Evolutionary conservation across 202 grass and related monocot species (phyloP), one percentile per base, ranked within the genome.

Genomic region (Miscanthus sacchariflorus): DNA sequence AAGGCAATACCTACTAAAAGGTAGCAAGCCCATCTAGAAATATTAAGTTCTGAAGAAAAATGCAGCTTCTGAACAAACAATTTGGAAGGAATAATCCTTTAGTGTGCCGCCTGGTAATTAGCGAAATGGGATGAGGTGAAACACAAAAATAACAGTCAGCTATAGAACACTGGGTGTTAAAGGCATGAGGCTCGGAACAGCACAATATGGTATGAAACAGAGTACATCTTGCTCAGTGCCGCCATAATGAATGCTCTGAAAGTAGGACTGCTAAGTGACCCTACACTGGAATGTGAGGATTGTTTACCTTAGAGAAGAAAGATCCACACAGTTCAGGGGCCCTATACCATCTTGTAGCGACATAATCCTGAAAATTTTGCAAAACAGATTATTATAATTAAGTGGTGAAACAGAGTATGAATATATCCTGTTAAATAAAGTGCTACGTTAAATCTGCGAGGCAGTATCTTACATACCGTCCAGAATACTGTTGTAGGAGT

Each of bases 331-430:
- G 74, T 83, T 99, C 97, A 80, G 97, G 97, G 75, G 97, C 97
- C 81, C 97, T 95, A 76, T 99, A 99, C 97, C 97, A 99, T 87
- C 97, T 99, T 69, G 97, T 99, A 85, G 94, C 97, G 79, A 99
- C 97, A 87, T 99, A 99, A 89, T 99, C 97, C 97, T 99, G 90
- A 45, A 81, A 83, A 45, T 54, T 65, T 58, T 63, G 82, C 44
- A 44, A 81, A 66, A 88, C 50, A 74, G 28, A 73, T 59, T 30
- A 83, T 70, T 56, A 84, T 42, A 80, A 66, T 58, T 67, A 77
- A 59, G 21, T 70, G 30, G 4, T 28, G 70, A 66, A 42, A 85
- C 10, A 65, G 64, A 84, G 80, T 52, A 68, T 48, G 17, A 77
- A 91, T 77, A 9, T 65, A 42, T 15, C 74, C 33, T 78, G 42